Conservation (phyloP, 495 filamentous ascomycete species). For the Viridothelium virens region DNA sequence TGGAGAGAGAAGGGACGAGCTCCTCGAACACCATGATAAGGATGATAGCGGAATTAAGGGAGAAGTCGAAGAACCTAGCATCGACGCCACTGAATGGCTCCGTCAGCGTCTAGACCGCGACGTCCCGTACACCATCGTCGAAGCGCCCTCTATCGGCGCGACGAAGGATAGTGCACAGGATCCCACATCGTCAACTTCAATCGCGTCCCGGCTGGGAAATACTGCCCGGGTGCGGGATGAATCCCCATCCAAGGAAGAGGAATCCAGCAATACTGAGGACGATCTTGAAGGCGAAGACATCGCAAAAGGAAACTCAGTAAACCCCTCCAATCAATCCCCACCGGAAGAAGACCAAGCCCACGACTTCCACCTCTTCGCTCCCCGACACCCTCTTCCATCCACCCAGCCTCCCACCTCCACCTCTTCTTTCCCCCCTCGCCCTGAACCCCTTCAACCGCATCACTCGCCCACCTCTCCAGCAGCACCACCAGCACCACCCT, state of each 20-base stretch:
- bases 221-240: background rate
- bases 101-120: background rate
- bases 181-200: too few species aligned
- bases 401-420: too few species aligned
- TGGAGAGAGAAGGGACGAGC: too few species aligned
- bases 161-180: background rate
- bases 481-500: background rate
- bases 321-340: too few species aligned
- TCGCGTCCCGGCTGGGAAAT: background rate
- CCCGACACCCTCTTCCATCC: too few species aligned
- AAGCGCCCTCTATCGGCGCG: background rate
- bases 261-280: too few species aligned
- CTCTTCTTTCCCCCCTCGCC: slow-evolving; percentile 15
- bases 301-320: too few species aligned
- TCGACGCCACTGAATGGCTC: background rate
- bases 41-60: background rate
- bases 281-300: too few species aligned
- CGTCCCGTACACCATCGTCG: background rate
- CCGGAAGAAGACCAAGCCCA: too few species aligned
- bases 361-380: too few species aligned
- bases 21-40: too few species aligned
- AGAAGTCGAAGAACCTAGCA: background rate
- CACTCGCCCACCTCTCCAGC: slow-evolving; percentile 29
- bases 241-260: background rate
- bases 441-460: slow-evolving; percentile 49